phyloP scores from a whole-genome alignment of 2,329 filamentous ascomycete species.

The Nannizziopsis arthrosporioides region DNA sequence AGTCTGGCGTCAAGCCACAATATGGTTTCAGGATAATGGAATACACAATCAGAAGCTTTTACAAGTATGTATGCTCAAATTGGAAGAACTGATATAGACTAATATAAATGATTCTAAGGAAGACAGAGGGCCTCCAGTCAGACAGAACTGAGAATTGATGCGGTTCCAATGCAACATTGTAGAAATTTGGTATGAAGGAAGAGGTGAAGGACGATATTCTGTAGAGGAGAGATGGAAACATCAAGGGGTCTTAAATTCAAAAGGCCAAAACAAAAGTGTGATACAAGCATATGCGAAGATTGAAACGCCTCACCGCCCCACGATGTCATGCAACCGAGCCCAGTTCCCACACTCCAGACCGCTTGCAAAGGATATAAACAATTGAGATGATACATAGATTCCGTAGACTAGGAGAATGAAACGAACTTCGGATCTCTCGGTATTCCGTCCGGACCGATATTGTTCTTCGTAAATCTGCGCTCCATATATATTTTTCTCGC shows the following conservation, averaged over 20 bases:
- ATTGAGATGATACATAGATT: background rate
- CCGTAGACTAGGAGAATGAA: slow-evolving; percentile 58
- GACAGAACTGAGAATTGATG: background rate
- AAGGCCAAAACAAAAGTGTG: too few relatives aligned
- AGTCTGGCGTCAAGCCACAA: too few relatives aligned
- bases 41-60: background rate
- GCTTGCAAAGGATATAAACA: background rate
- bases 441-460: slow-evolving; percentile 75
- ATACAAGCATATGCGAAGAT: too few relatives aligned
- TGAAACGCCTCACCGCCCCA: background rate
- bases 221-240: background rate
- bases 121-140: background rate
- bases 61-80: slow-evolving; percentile 4
- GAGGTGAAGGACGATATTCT: background rate
- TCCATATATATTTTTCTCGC: slow-evolving; percentile 78
- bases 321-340: background rate
- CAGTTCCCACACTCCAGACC: background rate
- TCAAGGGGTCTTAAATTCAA: too few relatives aligned
- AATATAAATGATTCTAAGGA: slow-evolving; percentile 4
- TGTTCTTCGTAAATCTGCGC: slow-evolving; percentile 71
- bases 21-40: background rate
- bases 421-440: slow-evolving; percentile 93
- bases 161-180: background rate
- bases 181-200: background rate
- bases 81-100: slow-evolving; percentile 6